phyloP scores from a whole-genome alignment of 352 stramenopile species.

The Globisporangium lucens region DNA sequence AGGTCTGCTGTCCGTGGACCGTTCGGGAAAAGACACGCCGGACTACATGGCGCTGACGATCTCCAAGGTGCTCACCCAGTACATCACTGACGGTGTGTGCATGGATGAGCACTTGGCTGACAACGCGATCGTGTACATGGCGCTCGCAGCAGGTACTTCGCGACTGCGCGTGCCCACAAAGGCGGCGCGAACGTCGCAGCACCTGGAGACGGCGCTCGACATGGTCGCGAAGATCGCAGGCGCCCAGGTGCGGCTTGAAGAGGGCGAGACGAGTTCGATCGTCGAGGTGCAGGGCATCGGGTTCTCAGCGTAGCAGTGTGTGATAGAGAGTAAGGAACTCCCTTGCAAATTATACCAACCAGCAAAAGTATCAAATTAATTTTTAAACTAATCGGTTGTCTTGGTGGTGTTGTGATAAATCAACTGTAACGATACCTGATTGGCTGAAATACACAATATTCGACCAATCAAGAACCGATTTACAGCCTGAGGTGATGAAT shows the following conservation, averaged over 20 bases:
- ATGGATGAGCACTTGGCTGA: conserved; percentile 75
- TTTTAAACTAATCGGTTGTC: too few relatives aligned
- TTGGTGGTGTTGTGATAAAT: too few relatives aligned
- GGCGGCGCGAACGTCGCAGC: conserved; percentile 38
- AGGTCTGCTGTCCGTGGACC: conserved; percentile 43
- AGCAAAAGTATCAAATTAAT: too few relatives aligned
- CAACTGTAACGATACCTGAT: too few relatives aligned
- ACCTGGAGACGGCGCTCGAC: conserved; percentile 54
- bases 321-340: not conserved
- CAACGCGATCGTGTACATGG: conserved; percentile 71
- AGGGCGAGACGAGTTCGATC: conserved; percentile 37
- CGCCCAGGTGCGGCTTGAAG: conserved; percentile 31
- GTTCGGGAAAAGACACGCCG: conserved; percentile 38
- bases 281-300: conserved; percentile 52
- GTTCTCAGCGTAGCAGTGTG: not conserved
- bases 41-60: conserved; percentile 32
- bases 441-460: too few relatives aligned
- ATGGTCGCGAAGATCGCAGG: conserved; percentile 39
- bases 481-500: too few relatives aligned
- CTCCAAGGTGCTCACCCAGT: conserved; percentile 18
- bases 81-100: conserved; percentile 45
- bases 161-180: conserved; percentile 46
- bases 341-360: too few relatives aligned
- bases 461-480: too few relatives aligned
- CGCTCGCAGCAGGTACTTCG: conserved; percentile 49